Percentiles rank a stretch among this genome's conserved stretches.
These are phyloP conservation scores for Aleurites moluccanus DNA, from an alignment of 441 rosid genomes.

Conservation along the genomic window DNA sequence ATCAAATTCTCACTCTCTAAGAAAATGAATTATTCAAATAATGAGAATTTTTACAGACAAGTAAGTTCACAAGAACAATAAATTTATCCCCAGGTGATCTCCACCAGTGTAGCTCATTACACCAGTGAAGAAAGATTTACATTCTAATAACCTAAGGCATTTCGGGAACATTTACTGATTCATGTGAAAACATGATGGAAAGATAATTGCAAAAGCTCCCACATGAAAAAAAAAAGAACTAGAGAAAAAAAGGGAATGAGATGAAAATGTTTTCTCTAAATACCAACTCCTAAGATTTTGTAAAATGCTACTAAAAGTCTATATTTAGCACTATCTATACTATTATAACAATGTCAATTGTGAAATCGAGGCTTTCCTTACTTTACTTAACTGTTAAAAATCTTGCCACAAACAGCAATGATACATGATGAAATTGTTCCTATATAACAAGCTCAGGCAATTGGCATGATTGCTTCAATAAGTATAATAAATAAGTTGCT, in stretches of 20 bases:
- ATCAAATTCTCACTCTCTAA: background rate
- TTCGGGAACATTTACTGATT: background rate
- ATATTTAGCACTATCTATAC: background rate
- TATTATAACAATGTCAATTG: background rate
- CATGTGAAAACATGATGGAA: background rate
- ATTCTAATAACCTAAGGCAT: slow-evolving; percentile 1
- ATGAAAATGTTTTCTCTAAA: background rate
- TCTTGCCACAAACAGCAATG: background rate
- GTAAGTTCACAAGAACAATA: background rate
- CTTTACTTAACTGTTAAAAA: background rate
- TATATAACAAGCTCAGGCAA: background rate
- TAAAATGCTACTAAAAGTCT: background rate
- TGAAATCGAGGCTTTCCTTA: background rate
- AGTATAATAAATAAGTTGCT: background rate
- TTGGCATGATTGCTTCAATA: background rate
- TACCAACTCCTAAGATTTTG: background rate
- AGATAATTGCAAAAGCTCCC: background rate
- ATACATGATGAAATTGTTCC: background rate
- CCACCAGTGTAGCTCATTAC: background rate
- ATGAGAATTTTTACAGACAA: background rate
- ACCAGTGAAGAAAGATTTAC: background rate
- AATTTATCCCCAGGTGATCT: background rate
- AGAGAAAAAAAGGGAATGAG: background rate
- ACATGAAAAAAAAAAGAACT: background rate
- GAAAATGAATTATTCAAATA: background rate